These are phyloP conservation scores for Tricholoma furcatifolium DNA, from an alignment of 768 basidiomycete genomes.

Conservation along the genomic window DNA sequence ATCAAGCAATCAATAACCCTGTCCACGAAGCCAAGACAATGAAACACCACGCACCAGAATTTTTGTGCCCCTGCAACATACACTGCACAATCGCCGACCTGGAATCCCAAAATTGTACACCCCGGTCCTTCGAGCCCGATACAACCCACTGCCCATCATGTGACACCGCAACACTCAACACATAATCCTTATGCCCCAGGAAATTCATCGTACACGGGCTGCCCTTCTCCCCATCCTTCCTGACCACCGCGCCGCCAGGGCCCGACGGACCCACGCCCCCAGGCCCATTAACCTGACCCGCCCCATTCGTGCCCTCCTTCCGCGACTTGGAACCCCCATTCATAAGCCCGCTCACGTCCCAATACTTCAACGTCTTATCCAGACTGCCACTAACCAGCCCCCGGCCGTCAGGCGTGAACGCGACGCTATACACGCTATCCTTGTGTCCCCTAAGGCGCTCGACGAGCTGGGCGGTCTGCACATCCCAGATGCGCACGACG, in stretches of 20 bases:
- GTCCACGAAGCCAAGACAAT: neutral
- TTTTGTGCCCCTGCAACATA: slow-evolving; percentile 81
- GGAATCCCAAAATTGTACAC: slow-evolving; percentile 93
- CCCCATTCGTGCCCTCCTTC: slow-evolving; percentile 44
- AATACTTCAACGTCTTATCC: slow-evolving; percentile 85
- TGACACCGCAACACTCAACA: slow-evolving; percentile 67
- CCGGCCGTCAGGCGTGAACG: slow-evolving; percentile 91
- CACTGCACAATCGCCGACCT: slow-evolving; percentile 76
- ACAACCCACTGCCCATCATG: slow-evolving; percentile 95
- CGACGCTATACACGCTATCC: slow-evolving; percentile 85
- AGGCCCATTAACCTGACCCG: slow-evolving; percentile 32
- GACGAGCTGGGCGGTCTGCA: slow-evolving; percentile 61
- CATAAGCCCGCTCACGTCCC: slow-evolving; percentile 81
- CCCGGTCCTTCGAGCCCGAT: slow-evolving; percentile 91
- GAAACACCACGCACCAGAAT: slow-evolving; percentile 40
- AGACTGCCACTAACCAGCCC: slow-evolving; percentile 90
- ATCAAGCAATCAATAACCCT: neutral
- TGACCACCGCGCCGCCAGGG: slow-evolving; percentile 4
- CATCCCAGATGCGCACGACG: slow-evolving; percentile 81
- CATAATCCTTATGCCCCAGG: slow-evolving; percentile 82
- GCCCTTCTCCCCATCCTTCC: slow-evolving; percentile 53
- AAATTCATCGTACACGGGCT: slow-evolving; percentile 78
- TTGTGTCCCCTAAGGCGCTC: slow-evolving; percentile 76
- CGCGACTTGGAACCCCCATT: slow-evolving; percentile 54
- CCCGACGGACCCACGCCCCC: slow-evolving; percentile 1